A percentile compares a stretch with the other conserved stretches of the same genome.
Conservation (phyloP, 257 asterid species). For the Anisodus acutangulus region DNA sequence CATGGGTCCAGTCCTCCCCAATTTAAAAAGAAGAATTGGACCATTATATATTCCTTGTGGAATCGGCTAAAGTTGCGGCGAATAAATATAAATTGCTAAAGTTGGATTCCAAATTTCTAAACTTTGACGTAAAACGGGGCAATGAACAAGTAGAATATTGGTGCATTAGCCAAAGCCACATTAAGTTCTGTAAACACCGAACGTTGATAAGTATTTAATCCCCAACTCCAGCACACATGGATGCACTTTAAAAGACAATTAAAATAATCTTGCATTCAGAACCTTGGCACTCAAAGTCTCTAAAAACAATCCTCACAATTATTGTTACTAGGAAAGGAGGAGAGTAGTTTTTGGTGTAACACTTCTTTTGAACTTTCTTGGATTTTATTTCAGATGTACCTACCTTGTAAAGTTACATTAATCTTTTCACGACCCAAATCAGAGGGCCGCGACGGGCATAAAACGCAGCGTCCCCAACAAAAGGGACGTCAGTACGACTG, state of each 20-base stretch:
- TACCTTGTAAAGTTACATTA: neutral
- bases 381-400: neutral
- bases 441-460: too few species aligned
- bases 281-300: neutral
- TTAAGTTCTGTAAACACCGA: neutral
- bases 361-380: too few species aligned
- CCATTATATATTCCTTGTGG: too few species aligned
- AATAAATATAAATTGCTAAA: neutral
- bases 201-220: too few species aligned
- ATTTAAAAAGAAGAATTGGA: too few species aligned
- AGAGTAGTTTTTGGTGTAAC: neutral
- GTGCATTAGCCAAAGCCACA: neutral
- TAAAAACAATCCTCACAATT: neutral
- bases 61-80: too few species aligned
- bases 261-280: neutral
- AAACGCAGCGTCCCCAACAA: too few species aligned
- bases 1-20: too few species aligned
- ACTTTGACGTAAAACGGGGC: neutral
- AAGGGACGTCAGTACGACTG: too few species aligned
- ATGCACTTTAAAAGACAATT: too few species aligned
- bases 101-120: neutral
- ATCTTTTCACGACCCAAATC: too few species aligned
- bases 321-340: neutral
- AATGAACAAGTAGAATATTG: neutral
- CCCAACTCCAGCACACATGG: too few species aligned